Conservation (phyloP, 1,284 basidiomycete species). For the Coniferiporia weirii region DNA sequence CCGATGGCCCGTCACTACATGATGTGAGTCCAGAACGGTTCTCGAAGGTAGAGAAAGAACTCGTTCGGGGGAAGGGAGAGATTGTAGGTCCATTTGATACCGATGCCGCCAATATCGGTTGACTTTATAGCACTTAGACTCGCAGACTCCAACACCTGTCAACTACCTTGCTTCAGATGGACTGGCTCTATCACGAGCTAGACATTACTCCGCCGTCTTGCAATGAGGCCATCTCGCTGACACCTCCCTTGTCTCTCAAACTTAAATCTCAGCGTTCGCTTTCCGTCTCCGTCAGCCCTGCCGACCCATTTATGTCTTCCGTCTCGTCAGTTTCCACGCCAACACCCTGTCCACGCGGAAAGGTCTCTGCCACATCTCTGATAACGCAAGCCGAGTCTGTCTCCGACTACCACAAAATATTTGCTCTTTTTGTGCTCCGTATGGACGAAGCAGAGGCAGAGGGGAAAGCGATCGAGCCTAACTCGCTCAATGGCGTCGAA, state of each 20-base stretch:
- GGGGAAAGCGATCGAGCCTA: slow-evolving; percentile 36
- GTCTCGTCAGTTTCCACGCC: slow-evolving; percentile 14
- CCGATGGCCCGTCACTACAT: slow-evolving; percentile 39
- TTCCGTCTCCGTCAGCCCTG: slow-evolving; percentile 33
- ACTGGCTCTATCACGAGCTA: slow-evolving; percentile 76
- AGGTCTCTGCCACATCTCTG: background rate
- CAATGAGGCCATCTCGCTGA: slow-evolving; percentile 36
- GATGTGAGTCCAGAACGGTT: slow-evolving; percentile 78
- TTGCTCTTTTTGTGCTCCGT: slow-evolving; percentile 54
- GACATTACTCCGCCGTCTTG: slow-evolving; percentile 56
- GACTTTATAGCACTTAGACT: slow-evolving; percentile 34
- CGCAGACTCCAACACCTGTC: slow-evolving; percentile 66
- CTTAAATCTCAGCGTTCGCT: slow-evolving; percentile 27
- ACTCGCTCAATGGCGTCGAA: slow-evolving; percentile 41
- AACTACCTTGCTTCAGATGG: slow-evolving; percentile 61
- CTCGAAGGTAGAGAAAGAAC: slow-evolving; percentile 71
- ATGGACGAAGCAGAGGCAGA: slow-evolving; percentile 59
- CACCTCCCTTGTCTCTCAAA: slow-evolving; percentile 34
- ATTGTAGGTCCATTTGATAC: slow-evolving; percentile 45
- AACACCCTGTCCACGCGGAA: slow-evolving; percentile 13
- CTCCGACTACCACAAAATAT: slow-evolving; percentile 49
- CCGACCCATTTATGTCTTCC: slow-evolving; percentile 25
- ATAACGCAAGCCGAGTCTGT: slow-evolving; percentile 25
- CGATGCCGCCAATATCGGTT: slow-evolving; percentile 1
- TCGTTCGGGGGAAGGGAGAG: slow-evolving; percentile 75